Evolutionary conservation across 352 stramenopile species (phyloP).

Genomic region (Pythium biforme): DNA sequence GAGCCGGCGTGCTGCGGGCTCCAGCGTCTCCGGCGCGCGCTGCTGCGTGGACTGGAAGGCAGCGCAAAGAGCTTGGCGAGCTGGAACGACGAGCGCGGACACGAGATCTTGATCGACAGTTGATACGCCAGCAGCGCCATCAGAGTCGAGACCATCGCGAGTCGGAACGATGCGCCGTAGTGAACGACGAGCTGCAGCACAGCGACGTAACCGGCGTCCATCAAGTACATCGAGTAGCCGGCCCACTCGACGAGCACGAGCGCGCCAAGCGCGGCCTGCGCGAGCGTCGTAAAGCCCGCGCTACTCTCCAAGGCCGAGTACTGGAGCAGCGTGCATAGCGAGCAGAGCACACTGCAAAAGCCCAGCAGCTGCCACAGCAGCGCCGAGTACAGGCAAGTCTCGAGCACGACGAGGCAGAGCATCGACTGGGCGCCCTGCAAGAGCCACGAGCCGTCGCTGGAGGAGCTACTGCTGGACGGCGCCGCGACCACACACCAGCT

Average conservation of each 20-base stretch:
- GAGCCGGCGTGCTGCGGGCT: slow-evolving; percentile 14
- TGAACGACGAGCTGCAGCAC: slow-evolving; percentile 39
- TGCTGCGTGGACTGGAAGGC: slow-evolving; percentile 19
- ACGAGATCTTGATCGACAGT: slow-evolving; percentile 20
- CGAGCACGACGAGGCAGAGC: slow-evolving; percentile 56
- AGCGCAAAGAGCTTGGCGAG: slow-evolving; percentile 19
- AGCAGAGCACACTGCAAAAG: slow-evolving; percentile 10
- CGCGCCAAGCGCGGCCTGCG: slow-evolving; percentile 33
- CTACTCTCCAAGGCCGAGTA: slow-evolving; percentile 20
- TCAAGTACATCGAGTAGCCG: slow-evolving; percentile 50
- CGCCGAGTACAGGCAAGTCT: slow-evolving; percentile 52
- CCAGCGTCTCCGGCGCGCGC: not conserved
- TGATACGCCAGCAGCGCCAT: slow-evolving; percentile 6
- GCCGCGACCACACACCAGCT: slow-evolving; percentile 42
- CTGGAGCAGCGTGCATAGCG: slow-evolving; percentile 28
- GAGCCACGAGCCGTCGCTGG: slow-evolving; percentile 33
- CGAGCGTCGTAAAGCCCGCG: slow-evolving; percentile 35
- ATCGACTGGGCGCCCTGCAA: slow-evolving; percentile 52
- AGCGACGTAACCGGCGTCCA: slow-evolving; percentile 37
- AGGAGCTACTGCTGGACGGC: not conserved
- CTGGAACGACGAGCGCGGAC: slow-evolving; percentile 2
- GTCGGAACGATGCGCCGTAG: slow-evolving; percentile 44
- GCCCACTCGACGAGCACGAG: slow-evolving; percentile 51
- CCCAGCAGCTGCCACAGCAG: slow-evolving; percentile 36
- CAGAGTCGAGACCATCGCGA: slow-evolving; percentile 29